phyloP scores from a whole-genome alignment of 2,329 filamentous ascomycete genomes.

The Hymenoscyphus scutula region DNA sequence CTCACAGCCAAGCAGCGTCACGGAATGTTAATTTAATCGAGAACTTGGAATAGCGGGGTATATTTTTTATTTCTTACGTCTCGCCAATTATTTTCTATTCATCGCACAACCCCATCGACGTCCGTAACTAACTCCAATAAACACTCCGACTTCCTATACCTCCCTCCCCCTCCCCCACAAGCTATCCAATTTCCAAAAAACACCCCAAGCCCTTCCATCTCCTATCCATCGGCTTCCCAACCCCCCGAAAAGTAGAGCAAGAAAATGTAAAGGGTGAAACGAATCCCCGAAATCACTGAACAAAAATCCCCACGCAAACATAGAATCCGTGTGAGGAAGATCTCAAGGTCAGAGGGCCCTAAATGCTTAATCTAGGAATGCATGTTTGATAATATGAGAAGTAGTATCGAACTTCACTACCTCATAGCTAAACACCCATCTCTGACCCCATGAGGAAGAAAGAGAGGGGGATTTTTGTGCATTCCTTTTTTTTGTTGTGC shows the following conservation, averaged over 20 bases:
- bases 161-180: too few relatives aligned
- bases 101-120: too few relatives aligned
- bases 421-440: not conserved
- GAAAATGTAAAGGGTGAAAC: conserved; percentile 60
- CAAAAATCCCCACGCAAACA: not conserved
- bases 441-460: not conserved
- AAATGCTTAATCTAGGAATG: conserved; percentile 52
- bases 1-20: too few relatives aligned
- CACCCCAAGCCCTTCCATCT: too few relatives aligned
- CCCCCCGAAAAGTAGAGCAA: not conserved
- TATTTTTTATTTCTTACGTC: too few relatives aligned
- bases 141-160: too few relatives aligned
- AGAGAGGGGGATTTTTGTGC: not conserved
- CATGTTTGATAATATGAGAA: not conserved
- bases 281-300: conserved; percentile 54
- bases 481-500: not conserved
- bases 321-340: conserved; percentile 20
- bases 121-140: too few relatives aligned
- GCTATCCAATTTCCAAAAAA: too few relatives aligned
- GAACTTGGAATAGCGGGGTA: too few relatives aligned
- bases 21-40: too few relatives aligned
- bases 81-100: too few relatives aligned
- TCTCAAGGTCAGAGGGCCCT: conserved; percentile 62
- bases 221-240: not conserved
- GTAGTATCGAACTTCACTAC: conserved; percentile 2